Conservation (phyloP, 2,329 filamentous ascomycete species). For the Fonsecaea erecta region DNA sequence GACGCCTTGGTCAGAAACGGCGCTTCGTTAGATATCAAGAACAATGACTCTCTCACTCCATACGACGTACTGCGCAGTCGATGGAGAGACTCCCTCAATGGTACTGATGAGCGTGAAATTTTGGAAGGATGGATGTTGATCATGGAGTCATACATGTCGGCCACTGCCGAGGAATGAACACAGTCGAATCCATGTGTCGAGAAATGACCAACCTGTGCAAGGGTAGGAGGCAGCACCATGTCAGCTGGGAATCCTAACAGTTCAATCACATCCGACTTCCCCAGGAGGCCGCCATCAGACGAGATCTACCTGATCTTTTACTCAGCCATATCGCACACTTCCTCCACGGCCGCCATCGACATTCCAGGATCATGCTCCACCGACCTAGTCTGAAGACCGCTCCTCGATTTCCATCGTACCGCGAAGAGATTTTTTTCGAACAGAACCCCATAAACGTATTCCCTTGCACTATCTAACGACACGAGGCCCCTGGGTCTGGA, state of each 20-base stretch:
- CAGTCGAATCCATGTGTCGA: neutral
- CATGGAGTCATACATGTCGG: neutral
- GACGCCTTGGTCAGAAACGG: neutral
- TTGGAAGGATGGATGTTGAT: neutral
- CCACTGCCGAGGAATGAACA: neutral
- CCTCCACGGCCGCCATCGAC: too few relatives aligned
- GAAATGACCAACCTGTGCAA: too few relatives aligned
- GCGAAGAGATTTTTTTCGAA: too few relatives aligned
- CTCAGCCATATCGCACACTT: too few relatives aligned
- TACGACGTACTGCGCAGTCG: neutral
- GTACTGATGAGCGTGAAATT: neutral
- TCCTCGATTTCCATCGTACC: too few relatives aligned
- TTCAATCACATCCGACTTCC: neutral
- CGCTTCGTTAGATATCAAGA: neutral
- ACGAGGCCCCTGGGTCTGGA: too few relatives aligned
- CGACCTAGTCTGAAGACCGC: too few relatives aligned
- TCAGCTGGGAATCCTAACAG: neutral
- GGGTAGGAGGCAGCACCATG: neutral
- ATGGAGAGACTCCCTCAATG: neutral
- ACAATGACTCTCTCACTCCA: neutral
- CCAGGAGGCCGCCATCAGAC: too few relatives aligned
- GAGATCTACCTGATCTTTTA: too few relatives aligned
- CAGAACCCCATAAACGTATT: too few relatives aligned
- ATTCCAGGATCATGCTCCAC: too few relatives aligned
- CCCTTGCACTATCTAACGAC: too few relatives aligned